Evolutionary conservation across 371 early-diverging fungal species (phyloP).

Genomic region (Syncephalastrum racemosum): DNA sequence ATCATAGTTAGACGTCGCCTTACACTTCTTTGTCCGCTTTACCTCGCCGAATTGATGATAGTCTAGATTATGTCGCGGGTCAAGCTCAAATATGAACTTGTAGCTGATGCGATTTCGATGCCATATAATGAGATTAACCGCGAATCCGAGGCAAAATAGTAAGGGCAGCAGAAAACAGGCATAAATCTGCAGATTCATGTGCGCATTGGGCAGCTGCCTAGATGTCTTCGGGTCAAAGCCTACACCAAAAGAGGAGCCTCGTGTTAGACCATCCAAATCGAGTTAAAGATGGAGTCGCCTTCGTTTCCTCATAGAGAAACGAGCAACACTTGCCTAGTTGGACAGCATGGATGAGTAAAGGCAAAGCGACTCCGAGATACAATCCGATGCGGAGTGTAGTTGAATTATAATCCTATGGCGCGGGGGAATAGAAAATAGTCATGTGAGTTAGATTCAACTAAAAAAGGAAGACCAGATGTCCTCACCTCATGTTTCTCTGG

Average conservation of each 20-base stretch:
- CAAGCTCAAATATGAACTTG: slow-evolving; percentile 85
- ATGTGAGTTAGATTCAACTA: neutral
- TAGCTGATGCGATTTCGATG: slow-evolving; percentile 73
- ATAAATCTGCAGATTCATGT: slow-evolving; percentile 64
- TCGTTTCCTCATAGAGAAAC: too few species aligned
- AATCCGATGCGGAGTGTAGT: slow-evolving; percentile 54
- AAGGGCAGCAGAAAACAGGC: slow-evolving; percentile 67
- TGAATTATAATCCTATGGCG: slow-evolving; percentile 24
- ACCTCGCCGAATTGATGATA: slow-evolving; percentile 73
- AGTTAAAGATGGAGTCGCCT: neutral
- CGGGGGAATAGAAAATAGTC: neutral
- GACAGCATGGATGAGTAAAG: slow-evolving; percentile 44
- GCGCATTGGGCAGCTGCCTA: slow-evolving; percentile 27
- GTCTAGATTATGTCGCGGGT: slow-evolving; percentile 74
- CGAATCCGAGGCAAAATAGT: slow-evolving; percentile 65
- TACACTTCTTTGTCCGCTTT: slow-evolving; percentile 3
- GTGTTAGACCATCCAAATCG: neutral
- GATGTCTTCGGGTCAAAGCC: slow-evolving; percentile 30
- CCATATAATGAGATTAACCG: slow-evolving; percentile 74
- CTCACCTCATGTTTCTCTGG: slow-evolving; percentile 43
- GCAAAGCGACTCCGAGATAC: slow-evolving; percentile 59
- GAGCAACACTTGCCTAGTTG: slow-evolving; percentile 11
- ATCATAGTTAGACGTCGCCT: slow-evolving; percentile 1
- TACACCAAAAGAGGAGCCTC: neutral
- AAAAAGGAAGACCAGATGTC: too few species aligned